Percentiles rank a stretch among this genome's conserved stretches.
These are phyloP conservation scores for Penicillium crustosum DNA, from an alignment of 2,329 filamentous ascomycete species.

Conservation along the genomic window DNA sequence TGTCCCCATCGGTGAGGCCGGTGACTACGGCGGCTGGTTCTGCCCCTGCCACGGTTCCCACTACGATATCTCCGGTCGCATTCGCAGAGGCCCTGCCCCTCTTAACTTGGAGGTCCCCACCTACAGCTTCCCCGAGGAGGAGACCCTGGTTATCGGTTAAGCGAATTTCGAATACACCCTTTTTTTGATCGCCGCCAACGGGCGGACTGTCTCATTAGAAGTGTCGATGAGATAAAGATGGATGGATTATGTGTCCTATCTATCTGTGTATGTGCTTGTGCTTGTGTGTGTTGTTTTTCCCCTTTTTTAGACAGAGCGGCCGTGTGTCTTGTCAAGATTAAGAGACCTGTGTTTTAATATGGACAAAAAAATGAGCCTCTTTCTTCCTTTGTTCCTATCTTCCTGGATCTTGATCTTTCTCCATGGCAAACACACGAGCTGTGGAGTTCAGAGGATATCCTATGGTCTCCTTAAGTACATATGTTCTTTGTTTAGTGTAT, in stretches of 20 bases:
- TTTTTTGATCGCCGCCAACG: slow-evolving; percentile 9
- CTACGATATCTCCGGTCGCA: slow-evolving; percentile 98
- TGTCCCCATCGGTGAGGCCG: slow-evolving; percentile 97
- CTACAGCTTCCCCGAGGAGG: slow-evolving; percentile 92
- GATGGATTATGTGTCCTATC: slow-evolving; percentile 21
- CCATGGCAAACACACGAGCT: slow-evolving; percentile 12
- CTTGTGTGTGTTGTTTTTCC: slow-evolving; percentile 18
- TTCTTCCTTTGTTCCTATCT: slow-evolving; percentile 28
- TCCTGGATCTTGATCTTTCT: slow-evolving; percentile 13
- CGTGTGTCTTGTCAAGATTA: slow-evolving; percentile 39
- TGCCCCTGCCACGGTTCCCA: slow-evolving; percentile 99
- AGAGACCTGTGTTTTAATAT: slow-evolving; percentile 42
- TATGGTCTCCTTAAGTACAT: slow-evolving; percentile 27
- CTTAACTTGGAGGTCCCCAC: slow-evolving; percentile 93
- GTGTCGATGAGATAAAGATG: slow-evolving; percentile 15
- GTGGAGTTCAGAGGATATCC: slow-evolving; percentile 12
- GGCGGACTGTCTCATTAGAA: slow-evolving; percentile 18
- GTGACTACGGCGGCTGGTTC: slow-evolving; percentile 99
- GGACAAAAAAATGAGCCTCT: slow-evolving; percentile 38
- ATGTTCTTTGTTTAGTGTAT: slow-evolving; percentile 30
- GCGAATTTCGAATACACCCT: slow-evolving; percentile 20
- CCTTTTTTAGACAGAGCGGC: slow-evolving; percentile 36
- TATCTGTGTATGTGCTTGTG: slow-evolving; percentile 29
- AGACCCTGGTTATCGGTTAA: slow-evolving; percentile 91
- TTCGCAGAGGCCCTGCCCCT: slow-evolving; percentile 94